phyloP scores from a whole-genome alignment of 495 filamentous ascomycete genomes.

The Lasiosphaeris hirsuta region DNA sequence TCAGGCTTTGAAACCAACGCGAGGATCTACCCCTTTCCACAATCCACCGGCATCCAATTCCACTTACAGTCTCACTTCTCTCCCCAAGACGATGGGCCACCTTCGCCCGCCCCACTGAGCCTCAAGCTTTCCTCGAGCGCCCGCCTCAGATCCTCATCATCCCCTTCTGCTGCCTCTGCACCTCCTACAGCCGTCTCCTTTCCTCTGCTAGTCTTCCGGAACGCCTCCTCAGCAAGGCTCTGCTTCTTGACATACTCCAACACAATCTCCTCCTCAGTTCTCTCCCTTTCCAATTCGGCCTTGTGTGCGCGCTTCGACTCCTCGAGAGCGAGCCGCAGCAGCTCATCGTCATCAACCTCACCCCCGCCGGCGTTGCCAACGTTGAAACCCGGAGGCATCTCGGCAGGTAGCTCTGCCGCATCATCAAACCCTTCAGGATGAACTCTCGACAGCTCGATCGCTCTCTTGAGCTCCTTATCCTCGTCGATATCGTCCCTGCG shows the following conservation, averaged over 20 bases:
- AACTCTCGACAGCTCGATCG: slow-evolving; percentile 43
- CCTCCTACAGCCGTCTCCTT: slow-evolving; percentile 14
- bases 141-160: slow-evolving; percentile 44
- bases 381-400: too few species aligned
- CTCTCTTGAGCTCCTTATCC: slow-evolving; percentile 48
- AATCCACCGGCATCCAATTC: background rate
- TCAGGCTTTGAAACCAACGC: too few species aligned
- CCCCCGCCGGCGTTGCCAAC: background rate
- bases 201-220: slow-evolving; percentile 28
- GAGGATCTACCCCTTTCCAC: too few species aligned
- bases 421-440: slow-evolving; percentile 24
- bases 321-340: slow-evolving; percentile 42
- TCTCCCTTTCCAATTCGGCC: slow-evolving; percentile 40
- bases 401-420: too few species aligned
- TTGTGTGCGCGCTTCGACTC: slow-evolving; percentile 43
- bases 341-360: slow-evolving; percentile 40
- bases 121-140: slow-evolving; percentile 49
- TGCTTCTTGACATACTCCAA: slow-evolving; percentile 76
- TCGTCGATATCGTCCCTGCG: slow-evolving; percentile 21
- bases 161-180: slow-evolving; percentile 21
- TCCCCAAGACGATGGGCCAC: slow-evolving; percentile 4
- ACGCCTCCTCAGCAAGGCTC: slow-evolving; percentile 64
- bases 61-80: background rate
- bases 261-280: slow-evolving; percentile 67
- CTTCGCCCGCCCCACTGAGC: slow-evolving; percentile 13